Base-by-base conservation (phyloP, 139 green algal species). In the Zygnema circumcarinatum region DNA sequence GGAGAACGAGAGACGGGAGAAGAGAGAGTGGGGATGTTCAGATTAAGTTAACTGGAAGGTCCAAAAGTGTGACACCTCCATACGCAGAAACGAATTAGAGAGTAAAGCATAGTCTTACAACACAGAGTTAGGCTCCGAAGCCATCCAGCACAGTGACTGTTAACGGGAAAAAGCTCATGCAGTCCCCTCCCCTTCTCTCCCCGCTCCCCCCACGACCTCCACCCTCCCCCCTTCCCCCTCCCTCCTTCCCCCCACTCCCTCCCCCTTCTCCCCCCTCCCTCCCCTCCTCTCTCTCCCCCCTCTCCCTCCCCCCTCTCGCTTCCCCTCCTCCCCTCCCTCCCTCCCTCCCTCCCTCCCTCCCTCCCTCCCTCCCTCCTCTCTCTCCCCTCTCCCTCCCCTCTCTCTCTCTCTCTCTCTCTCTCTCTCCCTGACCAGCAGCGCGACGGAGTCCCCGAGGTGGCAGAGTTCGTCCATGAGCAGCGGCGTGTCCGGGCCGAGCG, bases 361-460 rank as follows among this genome's bases (percentile, higher is more conserved):
- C 25, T 72, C 25, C 56, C 25, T 29, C 56, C 29, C 25, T 29
- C 25, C 56, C 56, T 31, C 25, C 56, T 31, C 56, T 29, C 25
- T 25, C 56, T 31, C n/a, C n/a, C n/a, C n/a, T n/a, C n/a, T n/a
- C n/a, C n/a, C n/a, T n/a, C n/a, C n/a, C n/a, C n/a, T n/a, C n/a
- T n/a, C n/a, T n/a, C n/a, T n/a, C n/a, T n/a, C n/a, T n/a, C n/a
- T n/a, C n/a, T n/a, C n/a, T n/a, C n/a, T n/a, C n/a, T n/a, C n/a
- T n/a, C n/a, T n/a, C 47, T 53, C 2, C 53, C 79, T 76, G 36
- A 86, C 79, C 79, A 86, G 31, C 25, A 86, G 36, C 56, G 53
- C 38, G 32, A 76, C 53, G 0, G 79, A 29, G 38, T 86, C 56
- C n/a, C 54, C 56, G 29, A 86, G n/a, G 47, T 86, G 79, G 38